These are phyloP conservation scores for Zhuliangozyma blackwelliae DNA, from an alignment of 1,139 yeast species.

Conservation along the genomic window DNA sequence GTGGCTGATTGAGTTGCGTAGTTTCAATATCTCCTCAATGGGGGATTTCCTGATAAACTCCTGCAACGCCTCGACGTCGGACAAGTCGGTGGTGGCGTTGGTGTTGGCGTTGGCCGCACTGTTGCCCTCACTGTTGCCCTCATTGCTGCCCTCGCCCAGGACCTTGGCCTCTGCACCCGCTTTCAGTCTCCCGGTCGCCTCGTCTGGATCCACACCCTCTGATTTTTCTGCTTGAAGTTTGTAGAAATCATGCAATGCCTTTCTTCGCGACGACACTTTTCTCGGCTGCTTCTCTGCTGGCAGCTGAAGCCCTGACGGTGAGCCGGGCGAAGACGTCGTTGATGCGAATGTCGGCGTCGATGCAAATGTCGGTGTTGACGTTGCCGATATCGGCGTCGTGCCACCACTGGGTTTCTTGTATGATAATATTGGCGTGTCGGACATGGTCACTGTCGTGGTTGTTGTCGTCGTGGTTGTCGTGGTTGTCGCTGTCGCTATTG, in stretches of 20 bases:
- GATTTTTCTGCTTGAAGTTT: constrained; percentile 22
- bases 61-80: constrained; percentile 21
- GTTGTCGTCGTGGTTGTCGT: background rate
- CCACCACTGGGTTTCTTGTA: constrained; percentile 26
- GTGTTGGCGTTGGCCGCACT: constrained; percentile 1
- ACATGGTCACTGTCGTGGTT: too few species aligned
- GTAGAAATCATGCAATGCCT: constrained; percentile 44
- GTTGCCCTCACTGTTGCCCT: background rate
- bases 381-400: too few species aligned
- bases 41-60: constrained; percentile 31
- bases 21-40: constrained; percentile 32
- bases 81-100: constrained; percentile 11
- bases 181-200: background rate
- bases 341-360: constrained; percentile 5
- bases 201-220: constrained; percentile 1
- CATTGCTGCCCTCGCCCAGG: too few species aligned
- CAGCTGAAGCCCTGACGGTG: constrained; percentile 4
- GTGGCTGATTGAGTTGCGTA: constrained; percentile 30
- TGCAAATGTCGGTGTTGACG: constrained; percentile 5
- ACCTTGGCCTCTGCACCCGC: background rate
- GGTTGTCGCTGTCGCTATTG: background rate
- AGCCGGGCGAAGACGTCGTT: constrained; percentile 8
- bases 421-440: constrained; percentile 23
- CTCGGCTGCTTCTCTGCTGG: constrained; percentile 10
- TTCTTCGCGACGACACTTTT: constrained; percentile 38